A percentile compares a stretch with the other conserved stretches of the same genome.
These are phyloP conservation scores for Silybum marianum DNA, from an alignment of 129 eudicot species.

Conservation along the genomic window DNA sequence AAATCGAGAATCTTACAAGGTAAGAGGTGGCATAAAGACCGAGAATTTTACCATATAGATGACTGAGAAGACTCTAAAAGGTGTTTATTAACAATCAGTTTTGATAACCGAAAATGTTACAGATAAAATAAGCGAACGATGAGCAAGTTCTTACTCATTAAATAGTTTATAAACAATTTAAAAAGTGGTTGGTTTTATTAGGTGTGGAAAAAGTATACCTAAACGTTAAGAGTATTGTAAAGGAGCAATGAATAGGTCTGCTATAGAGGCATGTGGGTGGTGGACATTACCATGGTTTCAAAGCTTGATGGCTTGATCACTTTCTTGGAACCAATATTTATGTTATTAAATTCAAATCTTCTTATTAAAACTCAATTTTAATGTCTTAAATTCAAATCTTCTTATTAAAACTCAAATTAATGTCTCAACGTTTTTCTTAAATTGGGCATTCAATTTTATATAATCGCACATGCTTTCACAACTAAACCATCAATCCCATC, in stretches of 20 bases:
- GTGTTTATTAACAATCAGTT: too few relatives aligned
- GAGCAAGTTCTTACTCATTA: too few relatives aligned
- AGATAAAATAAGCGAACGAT: too few relatives aligned
- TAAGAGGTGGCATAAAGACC: too few relatives aligned
- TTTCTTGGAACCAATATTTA: not conserved
- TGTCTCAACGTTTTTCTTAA: conserved; percentile 15
- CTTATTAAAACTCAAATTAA: not conserved
- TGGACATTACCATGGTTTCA: not conserved
- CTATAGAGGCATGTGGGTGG: not conserved
- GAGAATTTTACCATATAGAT: too few relatives aligned
- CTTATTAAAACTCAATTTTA: conserved; percentile 8
- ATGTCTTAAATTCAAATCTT: not conserved
- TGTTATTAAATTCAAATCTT: not conserved
- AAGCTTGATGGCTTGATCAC: not conserved
- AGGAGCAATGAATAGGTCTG: not conserved
- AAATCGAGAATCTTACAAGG: too few relatives aligned
- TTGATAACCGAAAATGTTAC: too few relatives aligned
- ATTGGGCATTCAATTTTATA: not conserved
- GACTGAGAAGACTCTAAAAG: too few relatives aligned
- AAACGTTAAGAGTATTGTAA: not conserved
- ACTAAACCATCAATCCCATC: not conserved
- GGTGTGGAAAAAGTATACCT: not conserved
- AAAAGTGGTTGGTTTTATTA: not conserved
- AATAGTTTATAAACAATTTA: not conserved
- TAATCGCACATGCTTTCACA: conserved; percentile 12